A percentile compares a stretch with the other conserved stretches of the same genome.
phyloP scores from a whole-genome alignment of 495 filamentous ascomycete species.

The Neurospora sp. region DNA sequence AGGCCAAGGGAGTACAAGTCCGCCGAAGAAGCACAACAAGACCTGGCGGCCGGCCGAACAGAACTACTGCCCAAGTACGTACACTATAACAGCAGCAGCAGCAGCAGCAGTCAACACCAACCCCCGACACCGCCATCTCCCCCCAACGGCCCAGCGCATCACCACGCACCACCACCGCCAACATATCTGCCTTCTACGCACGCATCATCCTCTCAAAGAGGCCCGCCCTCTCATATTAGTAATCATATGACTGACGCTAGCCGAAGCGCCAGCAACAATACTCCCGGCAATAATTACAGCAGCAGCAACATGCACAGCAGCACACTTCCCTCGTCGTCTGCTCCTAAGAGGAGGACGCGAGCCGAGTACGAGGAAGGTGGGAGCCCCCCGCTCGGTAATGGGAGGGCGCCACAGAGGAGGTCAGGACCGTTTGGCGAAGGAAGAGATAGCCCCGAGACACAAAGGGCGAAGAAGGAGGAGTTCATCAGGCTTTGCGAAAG shows the following conservation, averaged over 20 bases:
- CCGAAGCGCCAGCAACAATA: constrained; percentile 34
- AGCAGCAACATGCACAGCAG: constrained; percentile 1
- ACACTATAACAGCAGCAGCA: constrained; percentile 84
- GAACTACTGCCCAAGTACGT: constrained; percentile 87
- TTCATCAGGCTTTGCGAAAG: constrained; percentile 77
- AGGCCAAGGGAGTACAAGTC: constrained; percentile 85
- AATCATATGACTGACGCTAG: constrained; percentile 24
- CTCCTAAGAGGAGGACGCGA: constrained; percentile 56
- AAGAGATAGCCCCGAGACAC: constrained; percentile 73
- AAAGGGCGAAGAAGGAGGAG: constrained; percentile 85
- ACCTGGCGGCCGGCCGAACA: constrained; percentile 80
- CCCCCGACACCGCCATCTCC: constrained; percentile 92
- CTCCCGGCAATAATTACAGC: constrained; percentile 1
- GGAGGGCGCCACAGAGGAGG: constrained; percentile 43
- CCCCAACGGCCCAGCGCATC: constrained; percentile 11
- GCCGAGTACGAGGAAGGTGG: constrained; percentile 87
- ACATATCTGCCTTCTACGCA: background rate
- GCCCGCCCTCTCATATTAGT: background rate
- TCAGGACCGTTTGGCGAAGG: constrained; percentile 68
- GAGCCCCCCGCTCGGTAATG: constrained; percentile 62
- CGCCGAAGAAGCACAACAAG: constrained; percentile 86
- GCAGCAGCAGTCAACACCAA: constrained; percentile 57
- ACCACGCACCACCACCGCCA: background rate
- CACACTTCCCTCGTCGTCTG: background rate
- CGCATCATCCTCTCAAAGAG: constrained; percentile 15